Base-by-base conservation (phyloP, 805 yeast species). In the Kuraishia capsulata region DNA sequence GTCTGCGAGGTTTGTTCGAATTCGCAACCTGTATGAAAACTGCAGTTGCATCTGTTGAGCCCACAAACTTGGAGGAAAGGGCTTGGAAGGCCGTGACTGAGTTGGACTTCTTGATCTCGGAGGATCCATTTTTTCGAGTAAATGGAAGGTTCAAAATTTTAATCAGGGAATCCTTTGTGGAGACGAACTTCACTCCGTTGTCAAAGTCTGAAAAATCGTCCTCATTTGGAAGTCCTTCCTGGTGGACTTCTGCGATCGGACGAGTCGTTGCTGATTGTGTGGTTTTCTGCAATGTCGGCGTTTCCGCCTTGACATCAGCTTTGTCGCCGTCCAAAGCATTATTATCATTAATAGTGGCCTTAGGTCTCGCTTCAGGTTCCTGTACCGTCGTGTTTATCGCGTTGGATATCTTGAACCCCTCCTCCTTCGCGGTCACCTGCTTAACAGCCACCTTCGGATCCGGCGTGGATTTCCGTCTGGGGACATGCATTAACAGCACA, bases 61-160 rank as follows among this genome's bases (percentile, higher is more conserved):
- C 50, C 3, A 47, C 39, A 25, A 42, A 47, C 26, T 47, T 47
- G 4, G 50, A 46, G 20, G 44, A 43, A 29, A 42, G 25, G n/a
- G 50, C 50, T 28, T 46, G 50, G 21, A 46, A 44, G 16, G 50
- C 38, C 11, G 50, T 46, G 3, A 44, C 50, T 10, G 47, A 43
- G 23, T 46, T 46, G n/a, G 50, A 46, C 32, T 46, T 46, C 31
- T 44, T 42, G 26, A 46, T 46, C 38, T 43, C 48, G 28, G 37
- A 35, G 5, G 42, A 40, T 2, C 48, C 49, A 10, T 33, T 33
- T 30, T 46, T 37, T 20, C 42, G 38, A 1, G 50, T 46, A 4
- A 38, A 38, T 9, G 50, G 48, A 24, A 46, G 36, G 30, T 46
- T 44, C 18, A 46, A 38, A 4, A 46, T 44, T 25, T 43, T 46